Conservation (phyloP, 805 yeast species). For the Candida sakaeoensis region DNA sequence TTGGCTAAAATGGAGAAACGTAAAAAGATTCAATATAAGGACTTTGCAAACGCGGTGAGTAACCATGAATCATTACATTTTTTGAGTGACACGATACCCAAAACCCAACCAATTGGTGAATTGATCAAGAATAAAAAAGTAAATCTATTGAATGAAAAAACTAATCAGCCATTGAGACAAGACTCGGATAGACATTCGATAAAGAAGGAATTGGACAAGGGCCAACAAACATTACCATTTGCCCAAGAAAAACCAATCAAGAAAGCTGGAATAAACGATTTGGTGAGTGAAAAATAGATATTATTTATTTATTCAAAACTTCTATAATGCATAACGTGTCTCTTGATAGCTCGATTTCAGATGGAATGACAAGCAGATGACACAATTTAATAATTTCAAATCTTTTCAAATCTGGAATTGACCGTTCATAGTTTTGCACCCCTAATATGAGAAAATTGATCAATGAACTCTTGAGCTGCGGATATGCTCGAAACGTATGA, state of each 20-base stretch:
- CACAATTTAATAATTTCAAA: constrained; percentile 34
- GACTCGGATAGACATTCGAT: constrained; percentile 2
- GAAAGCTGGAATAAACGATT: constrained; percentile 33
- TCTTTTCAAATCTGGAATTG: constrained; percentile 37
- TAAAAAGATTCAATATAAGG: constrained; percentile 67
- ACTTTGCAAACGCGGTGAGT: constrained; percentile 61
- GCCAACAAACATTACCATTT: constrained; percentile 35
- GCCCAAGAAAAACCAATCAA: constrained; percentile 15
- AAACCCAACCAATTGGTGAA: constrained; percentile 48
- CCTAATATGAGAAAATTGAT: constrained; percentile 33
- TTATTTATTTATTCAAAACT: constrained; percentile 18
- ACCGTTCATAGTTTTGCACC: constrained; percentile 35
- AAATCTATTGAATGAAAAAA: constrained; percentile 12
- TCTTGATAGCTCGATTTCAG: constrained; percentile 15
- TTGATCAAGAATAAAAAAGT: constrained; percentile 44
- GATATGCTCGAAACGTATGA: constrained; percentile 5
- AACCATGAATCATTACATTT: constrained; percentile 59
- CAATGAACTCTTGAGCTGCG: constrained; percentile 6
- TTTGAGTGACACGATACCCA: constrained; percentile 65
- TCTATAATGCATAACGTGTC: constrained; percentile 28
- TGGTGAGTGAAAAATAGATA: constrained; percentile 19
- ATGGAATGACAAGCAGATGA: constrained; percentile 21
- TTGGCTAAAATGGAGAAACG: constrained; percentile 63
- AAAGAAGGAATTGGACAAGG: constrained; percentile 27
- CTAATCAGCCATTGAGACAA: constrained; percentile 1